Base-by-base conservation (phyloP, 2,329 filamentous ascomycete genomes). In the Metarhizium humberi region DNA sequence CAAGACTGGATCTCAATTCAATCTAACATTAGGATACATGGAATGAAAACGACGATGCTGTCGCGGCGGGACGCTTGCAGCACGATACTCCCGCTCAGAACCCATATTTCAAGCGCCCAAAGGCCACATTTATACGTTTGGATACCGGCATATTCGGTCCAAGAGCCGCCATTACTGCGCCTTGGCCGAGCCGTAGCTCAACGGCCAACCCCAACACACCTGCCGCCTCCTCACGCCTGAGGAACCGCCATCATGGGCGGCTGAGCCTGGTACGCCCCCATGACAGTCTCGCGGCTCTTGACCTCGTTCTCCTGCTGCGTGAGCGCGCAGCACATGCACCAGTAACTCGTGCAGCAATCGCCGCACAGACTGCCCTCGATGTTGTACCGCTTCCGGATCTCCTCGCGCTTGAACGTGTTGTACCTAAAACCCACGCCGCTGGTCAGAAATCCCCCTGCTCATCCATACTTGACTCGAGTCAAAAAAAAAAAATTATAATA, bases 301-400 rank as follows among this genome's bases (percentile, higher is more conserved):
- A 76, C 73, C 63, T 84, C 80, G 59, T 80, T 80, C 56, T 82
- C 79, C 56, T 82, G 74, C 69, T 85, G 81, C 58, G 82, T 73
- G 55, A 82, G 66, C 6, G 73, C 71, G 62, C 81, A 84, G 72
- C 79, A 82, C 43, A 71, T 64, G 65, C 81, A 84, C 70, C 75
- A 83, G 65, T 70, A 81, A 16, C 75, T 68, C 16, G 69, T 65
- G 60, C 75, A 77, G 67, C 74, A 84, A 63, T 84, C 81, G 38
- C 66, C 66, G 55, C 66, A 67, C 43, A 71, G 71, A 52, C 68
- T 71, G 42, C 80, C 80, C 52, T 76, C 38, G 62, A 84, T 81
- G 59, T 71, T 72, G 67, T 78, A 81, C 46, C 71, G 73, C 54
- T 78, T 69, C 50, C 80, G 76, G 60, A 82, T 76, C 61, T 80